A percentile compares a stretch with the other conserved stretches of the same genome.
phyloP scores from a whole-genome alignment of 768 basidiomycete genomes.

The Gloeopeniophorella convolvens region DNA sequence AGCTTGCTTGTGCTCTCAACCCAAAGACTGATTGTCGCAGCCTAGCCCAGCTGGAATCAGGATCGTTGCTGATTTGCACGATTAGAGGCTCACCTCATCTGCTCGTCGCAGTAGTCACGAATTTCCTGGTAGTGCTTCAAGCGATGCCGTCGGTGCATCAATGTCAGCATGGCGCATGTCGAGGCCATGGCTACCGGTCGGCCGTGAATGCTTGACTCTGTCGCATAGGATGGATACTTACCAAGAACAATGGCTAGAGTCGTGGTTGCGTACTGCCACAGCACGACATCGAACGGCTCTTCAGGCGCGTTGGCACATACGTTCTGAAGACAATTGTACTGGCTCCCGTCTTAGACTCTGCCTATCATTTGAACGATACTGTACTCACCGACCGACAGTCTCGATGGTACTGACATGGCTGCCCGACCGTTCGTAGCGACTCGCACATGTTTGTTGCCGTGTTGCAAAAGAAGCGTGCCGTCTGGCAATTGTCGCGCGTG shows the following conservation, averaged over 20 bases:
- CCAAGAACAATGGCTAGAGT: constrained; percentile 18
- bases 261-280: constrained; percentile 21
- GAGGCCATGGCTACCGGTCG: constrained; percentile 19
- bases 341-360: background rate
- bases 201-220: no score
- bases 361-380: background rate
- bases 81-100: constrained; percentile 13
- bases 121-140: constrained; percentile 18
- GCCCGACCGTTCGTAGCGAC: constrained; percentile 1
- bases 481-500: constrained; percentile 20
- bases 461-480: constrained; percentile 16
- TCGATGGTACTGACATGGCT: constrained; percentile 18
- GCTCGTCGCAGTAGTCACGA: constrained; percentile 19
- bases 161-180: constrained; percentile 18
- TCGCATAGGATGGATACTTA: constrained; percentile 4
- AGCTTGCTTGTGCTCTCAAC: background rate
- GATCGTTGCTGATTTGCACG: no score
- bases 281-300: constrained; percentile 17
- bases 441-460: constrained; percentile 14
- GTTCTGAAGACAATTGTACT: constrained; percentile 19
- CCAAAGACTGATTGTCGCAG: constrained; percentile 10
- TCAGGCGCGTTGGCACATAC: constrained; percentile 20
- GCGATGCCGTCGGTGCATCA: constrained; percentile 20
- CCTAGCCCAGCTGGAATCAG: no score
- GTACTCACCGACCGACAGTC: constrained; percentile 15